Base-by-base conservation (phyloP, 352 stramenopile genomes). In the Thraustochytrium sp. region DNA sequence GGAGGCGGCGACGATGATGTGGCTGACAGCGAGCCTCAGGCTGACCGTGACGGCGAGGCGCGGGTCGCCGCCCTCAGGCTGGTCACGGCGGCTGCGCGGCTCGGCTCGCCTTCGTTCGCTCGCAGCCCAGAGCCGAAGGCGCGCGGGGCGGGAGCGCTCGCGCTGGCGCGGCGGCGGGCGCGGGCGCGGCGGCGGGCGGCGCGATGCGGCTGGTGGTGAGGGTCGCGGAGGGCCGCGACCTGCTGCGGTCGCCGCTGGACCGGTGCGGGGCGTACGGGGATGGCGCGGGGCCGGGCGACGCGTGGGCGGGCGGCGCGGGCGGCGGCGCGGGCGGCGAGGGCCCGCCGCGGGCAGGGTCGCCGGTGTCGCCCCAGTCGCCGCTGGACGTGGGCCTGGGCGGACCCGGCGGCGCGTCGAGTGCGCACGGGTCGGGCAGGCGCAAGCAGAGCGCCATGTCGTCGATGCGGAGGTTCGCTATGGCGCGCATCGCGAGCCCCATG, bases 151-250 rank as follows among this genome's bases (percentile, higher is more conserved):
- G n/a, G n/a, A n/a, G n/a, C n/a, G n/a, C n/a, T n/a, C n/a, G n/a
- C n/a, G n/a, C n/a, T n/a, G n/a, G n/a, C n/a, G n/a, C n/a, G n/a
- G n/a, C n/a, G n/a, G n/a, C n/a, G n/a, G n/a, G n/a, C n/a, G n/a
- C n/a, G n/a, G n/a, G n/a, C n/a, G n/a, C n/a, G n/a, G n/a, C n/a
- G n/a, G n/a, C n/a, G n/a, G n/a, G n/a, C n/a, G n/a, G 16, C 62
- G 26, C 11, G 46, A 80, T 80, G 68, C 46, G 51, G 48, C 68
- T 80, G 53, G 44, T 75, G 44, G 68, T 80, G 26, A 42, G 46
- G 48, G 68, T 80, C 34, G 26, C 76, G 23, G 48, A 61, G 31
- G 68, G 68, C 34, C 48, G 18, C 1, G 68, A 80, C 68, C 53
- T 80, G 46, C 40, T 80, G 53, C 68, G 68, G 16, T 46, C 48